Evolutionary conservation across 1,284 basidiomycete genomes (phyloP).

Genomic region (Microbotryum silenes-acaulis): DNA sequence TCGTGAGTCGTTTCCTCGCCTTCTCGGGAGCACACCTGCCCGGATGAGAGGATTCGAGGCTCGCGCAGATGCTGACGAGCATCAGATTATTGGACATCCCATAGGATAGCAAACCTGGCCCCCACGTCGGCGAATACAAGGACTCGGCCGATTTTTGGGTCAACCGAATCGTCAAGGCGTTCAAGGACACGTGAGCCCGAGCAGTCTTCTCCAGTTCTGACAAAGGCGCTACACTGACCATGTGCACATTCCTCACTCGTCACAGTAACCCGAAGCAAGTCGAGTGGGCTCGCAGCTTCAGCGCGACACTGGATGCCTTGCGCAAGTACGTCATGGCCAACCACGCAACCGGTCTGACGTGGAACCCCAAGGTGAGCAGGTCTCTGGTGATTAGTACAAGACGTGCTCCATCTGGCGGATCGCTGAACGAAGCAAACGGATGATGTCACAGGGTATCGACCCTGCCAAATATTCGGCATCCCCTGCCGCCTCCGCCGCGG

Average conservation of each 20-base stretch:
- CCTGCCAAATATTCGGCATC: slow-evolving; percentile 28
- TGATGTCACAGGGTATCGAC: slow-evolving; percentile 35
- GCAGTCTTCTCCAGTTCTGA: not conserved
- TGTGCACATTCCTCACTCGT: not conserved
- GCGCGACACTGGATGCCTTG: slow-evolving; percentile 65
- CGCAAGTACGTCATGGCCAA: slow-evolving; percentile 77
- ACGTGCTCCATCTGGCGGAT: no score
- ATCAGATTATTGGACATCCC: no score
- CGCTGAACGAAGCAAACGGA: no score
- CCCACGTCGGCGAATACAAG: slow-evolving; percentile 75
- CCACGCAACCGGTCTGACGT: slow-evolving; percentile 78
- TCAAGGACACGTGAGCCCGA: slow-evolving; percentile 70
- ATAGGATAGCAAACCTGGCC: slow-evolving; percentile 73
- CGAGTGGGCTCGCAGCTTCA: slow-evolving; percentile 77
- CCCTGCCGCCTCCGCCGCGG: slow-evolving; percentile 20
- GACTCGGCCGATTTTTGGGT: slow-evolving; percentile 85
- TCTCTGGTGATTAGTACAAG: no score
- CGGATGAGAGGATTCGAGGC: not conserved
- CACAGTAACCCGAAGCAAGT: slow-evolving; percentile 74
- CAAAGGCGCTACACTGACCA: not conserved
- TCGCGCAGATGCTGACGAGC: not conserved
- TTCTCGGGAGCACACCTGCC: no score
- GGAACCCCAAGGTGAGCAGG: slow-evolving; percentile 69
- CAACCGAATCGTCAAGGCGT: slow-evolving; percentile 85
- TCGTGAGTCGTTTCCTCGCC: slow-evolving; percentile 47